These are phyloP conservation scores for Lasiodiplodia sp. DNA, from an alignment of 2,329 filamentous ascomycete species.

Conservation along the genomic window DNA sequence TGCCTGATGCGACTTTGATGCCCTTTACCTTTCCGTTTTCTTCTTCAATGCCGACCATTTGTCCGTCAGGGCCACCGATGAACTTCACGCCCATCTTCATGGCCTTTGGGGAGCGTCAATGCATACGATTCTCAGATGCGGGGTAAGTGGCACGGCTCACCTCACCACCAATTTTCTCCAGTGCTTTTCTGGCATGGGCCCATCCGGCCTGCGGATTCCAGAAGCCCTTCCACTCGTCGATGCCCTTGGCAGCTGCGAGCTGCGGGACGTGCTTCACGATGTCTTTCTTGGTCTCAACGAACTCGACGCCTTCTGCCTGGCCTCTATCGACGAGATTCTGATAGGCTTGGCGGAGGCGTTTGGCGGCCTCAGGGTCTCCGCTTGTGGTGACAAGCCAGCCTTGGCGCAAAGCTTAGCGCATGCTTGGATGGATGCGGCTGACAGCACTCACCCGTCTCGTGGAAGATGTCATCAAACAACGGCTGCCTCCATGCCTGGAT, in stretches of 20 bases:
- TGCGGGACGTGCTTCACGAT: constrained; percentile 32
- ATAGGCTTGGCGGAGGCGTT: constrained; percentile 32
- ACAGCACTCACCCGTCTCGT: constrained; percentile 25
- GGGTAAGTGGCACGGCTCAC: constrained; percentile 36
- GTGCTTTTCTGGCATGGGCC: constrained; percentile 32
- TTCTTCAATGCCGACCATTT: constrained; percentile 30
- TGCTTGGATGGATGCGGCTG: not conserved
- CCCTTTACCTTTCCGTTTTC: constrained; percentile 28
- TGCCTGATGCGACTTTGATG: constrained; percentile 31
- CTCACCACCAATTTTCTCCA: constrained; percentile 31
- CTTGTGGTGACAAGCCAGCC: constrained; percentile 32
- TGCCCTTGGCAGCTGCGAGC: constrained; percentile 27
- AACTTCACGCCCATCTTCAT: constrained; percentile 32
- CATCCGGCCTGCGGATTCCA: constrained; percentile 37
- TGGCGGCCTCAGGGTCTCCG: constrained; percentile 31
- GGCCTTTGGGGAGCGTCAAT: constrained; percentile 19
- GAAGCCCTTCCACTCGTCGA: constrained; percentile 35
- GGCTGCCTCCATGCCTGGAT: constrained; percentile 33
- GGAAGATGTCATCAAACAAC: constrained; percentile 31
- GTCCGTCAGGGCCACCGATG: constrained; percentile 32
- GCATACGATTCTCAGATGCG: not conserved
- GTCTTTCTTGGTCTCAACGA: constrained; percentile 28
- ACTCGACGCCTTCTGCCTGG: constrained; percentile 31
- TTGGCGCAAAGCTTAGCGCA: constrained; percentile 20
- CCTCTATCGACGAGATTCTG: constrained; percentile 29